Base-by-base conservation (phyloP, 176 grass and related monocot species). In the Lolium multiflorum region DNA sequence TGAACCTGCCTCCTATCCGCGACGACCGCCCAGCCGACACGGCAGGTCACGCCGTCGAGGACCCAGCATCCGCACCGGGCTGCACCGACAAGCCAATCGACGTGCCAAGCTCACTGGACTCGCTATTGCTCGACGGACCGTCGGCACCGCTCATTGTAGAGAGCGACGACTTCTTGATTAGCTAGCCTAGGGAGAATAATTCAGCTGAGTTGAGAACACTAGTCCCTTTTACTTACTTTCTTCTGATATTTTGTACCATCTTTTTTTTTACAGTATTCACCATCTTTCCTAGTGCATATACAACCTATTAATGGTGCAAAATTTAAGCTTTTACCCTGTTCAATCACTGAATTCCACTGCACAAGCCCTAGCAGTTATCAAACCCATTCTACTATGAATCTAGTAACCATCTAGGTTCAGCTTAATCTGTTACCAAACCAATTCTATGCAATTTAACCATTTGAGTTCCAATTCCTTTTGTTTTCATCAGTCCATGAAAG, bases 161-260 rank as follows among this genome's bases (percentile, higher is more conserved):
- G 17, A 80, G 26, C 25, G 89, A 91, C 35, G 87, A 89, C 58
- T 87, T 91, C 71, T 60, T 69, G 80, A 81, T 85, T 46, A 81
- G 47, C 15, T 58, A 84, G 72, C 26, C 25, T 60, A 77, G 41
- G 13, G 85, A 82, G 64, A 90, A 76, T 85, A 78, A 78, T 77
- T 50, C 62, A 85, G 74, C 28, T 81, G 38, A 82, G 60, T 76
- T 86, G 51, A 89, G 60, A 79, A 47, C 25, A 70, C 69, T 81
- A 41, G 28, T 77, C 2, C 6, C 21, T 67, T 59, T 16, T 3
- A 18, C 20, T 81, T 41, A 3, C 17, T 74, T 49, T 17, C 11
- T 5, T 46, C 7, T 1, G 28, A 47, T 43, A 79, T 15, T 78
- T 78, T 77, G 65, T 35, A 71, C 57, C 73, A 38, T 51, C 52